A percentile compares a stretch with the other conserved stretches of the same genome.
Evolutionary conservation across 352 stramenopile species (phyloP).

Genomic region (Phytophthora pinifolia): DNA sequence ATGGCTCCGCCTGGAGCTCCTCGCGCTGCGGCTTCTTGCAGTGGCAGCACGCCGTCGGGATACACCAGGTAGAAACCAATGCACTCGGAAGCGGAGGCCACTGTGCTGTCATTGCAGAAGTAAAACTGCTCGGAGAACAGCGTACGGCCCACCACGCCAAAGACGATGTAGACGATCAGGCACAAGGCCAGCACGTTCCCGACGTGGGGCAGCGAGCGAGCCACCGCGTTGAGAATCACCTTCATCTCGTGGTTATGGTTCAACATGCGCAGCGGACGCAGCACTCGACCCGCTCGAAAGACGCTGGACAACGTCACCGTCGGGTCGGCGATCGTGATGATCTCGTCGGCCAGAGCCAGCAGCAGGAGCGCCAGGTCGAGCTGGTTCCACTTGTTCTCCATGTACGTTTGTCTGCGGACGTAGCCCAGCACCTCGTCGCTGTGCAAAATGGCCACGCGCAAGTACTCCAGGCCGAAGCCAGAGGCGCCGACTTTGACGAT

Average conservation of each 20-base stretch:
- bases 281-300: slow-evolving; percentile 68
- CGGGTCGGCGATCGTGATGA: slow-evolving; percentile 47
- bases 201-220: slow-evolving; percentile 65
- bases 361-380: slow-evolving; percentile 65
- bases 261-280: slow-evolving; percentile 67
- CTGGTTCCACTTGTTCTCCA: slow-evolving; percentile 80
- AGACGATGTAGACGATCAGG: slow-evolving; percentile 79
- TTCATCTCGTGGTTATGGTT: slow-evolving; percentile 85
- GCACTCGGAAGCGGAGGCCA: slow-evolving; percentile 43
- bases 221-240: slow-evolving; percentile 65
- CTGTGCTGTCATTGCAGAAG: slow-evolving; percentile 55
- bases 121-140: slow-evolving; percentile 71
- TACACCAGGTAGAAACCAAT: slow-evolving; percentile 56
- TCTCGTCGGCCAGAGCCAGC: slow-evolving; percentile 55
- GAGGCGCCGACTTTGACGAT: slow-evolving; percentile 51
- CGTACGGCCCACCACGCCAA: slow-evolving; percentile 64
- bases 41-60: slow-evolving; percentile 44
- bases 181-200: slow-evolving; percentile 75
- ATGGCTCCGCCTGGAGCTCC: slow-evolving; percentile 40
- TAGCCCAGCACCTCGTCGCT: slow-evolving; percentile 65
- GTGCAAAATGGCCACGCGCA: slow-evolving; percentile 59
- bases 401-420: slow-evolving; percentile 66
- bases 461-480: slow-evolving; percentile 66
- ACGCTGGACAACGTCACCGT: slow-evolving; percentile 48
- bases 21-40: slow-evolving; percentile 50